Evolutionary conservation across 306 rosid species (phyloP), one percentile per base, ranked within the genome.

Genomic region (Gynostemma pentaphyllum): DNA sequence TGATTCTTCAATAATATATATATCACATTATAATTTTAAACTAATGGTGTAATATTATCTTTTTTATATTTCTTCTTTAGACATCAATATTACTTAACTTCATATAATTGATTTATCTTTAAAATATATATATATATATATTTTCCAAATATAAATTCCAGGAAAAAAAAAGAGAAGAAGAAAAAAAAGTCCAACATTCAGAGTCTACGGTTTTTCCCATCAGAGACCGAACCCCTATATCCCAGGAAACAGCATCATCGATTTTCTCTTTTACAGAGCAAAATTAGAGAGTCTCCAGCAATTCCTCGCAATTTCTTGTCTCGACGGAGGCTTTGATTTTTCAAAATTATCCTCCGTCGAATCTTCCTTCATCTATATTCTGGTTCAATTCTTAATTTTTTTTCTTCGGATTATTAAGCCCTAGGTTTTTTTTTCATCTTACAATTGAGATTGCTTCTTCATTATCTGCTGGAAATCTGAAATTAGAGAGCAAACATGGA

Each of bases 401-500:
- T 4, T 21, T 0, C 45, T 18, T 60, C 3, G 13, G 12, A 37
- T 32, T 34, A 1, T 30, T 13, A 5, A 28, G 28, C 45, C 26
- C 13, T 18, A 27, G 11, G 9, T 15, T 34, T 27, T 12, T 52
- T 52, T n/a, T n/a, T n/a, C n/a, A n/a, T n/a, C n/a, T n/a, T n/a
- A 48, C 14, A 19, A 60, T 48, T 19, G 13, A 12, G 30, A 59
- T 60, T 36, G 26, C 27, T 9, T 4, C 28, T 5, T 63, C 24
- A 15, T 47, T 23, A 9, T 9, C 34, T 24, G 21, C 41, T 66
- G 26, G 7, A 39, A 44, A 68, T 49, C 62, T 24, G 30, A 7
- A 40, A 67, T 50, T 37, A 19, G 14, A 30, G 57, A 36, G 45
- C 13, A 0, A 73, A 46, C 29, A 92, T 92, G 99, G 95, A 88